A percentile compares a stretch with the other conserved stretches of the same genome.
Conservation (phyloP, 768 basidiomycete genomes). For the Auriscalpium vulgare region DNA sequence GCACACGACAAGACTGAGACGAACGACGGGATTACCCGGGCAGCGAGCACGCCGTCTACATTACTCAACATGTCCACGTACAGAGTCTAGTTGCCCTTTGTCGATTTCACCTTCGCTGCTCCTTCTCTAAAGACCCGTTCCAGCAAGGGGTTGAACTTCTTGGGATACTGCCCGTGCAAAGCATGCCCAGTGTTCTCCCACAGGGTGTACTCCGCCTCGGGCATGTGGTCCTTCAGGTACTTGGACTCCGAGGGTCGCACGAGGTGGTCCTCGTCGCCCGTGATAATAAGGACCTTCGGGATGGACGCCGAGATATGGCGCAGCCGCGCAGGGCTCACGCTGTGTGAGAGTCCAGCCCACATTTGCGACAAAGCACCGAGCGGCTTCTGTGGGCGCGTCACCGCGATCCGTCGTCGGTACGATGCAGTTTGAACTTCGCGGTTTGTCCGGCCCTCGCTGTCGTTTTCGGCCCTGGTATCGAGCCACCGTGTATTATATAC, state of each 20-base stretch:
- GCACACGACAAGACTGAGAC: no score
- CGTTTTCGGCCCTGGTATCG: conserved; percentile 39
- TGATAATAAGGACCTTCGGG: conserved; percentile 61
- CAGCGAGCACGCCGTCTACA: no score
- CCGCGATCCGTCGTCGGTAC: conserved; percentile 35
- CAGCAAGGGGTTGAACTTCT: conserved; percentile 47
- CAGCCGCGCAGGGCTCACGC: conserved; percentile 32
- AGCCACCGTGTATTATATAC: conserved; percentile 60
- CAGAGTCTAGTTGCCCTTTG: not conserved
- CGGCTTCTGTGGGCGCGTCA: conserved; percentile 51
- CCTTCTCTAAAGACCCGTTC: conserved; percentile 42
- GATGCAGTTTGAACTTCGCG: conserved; percentile 48
- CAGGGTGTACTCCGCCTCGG: conserved; percentile 41
- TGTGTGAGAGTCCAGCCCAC: conserved; percentile 57
- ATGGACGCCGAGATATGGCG: conserved; percentile 36
- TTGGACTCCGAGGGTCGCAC: conserved; percentile 44
- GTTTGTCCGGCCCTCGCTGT: conserved; percentile 56
- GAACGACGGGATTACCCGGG: no score
- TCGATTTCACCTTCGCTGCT: not conserved
- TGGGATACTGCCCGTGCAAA: conserved; percentile 39
- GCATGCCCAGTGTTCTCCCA: conserved; percentile 64
- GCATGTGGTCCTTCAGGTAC: conserved; percentile 49
- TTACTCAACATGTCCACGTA: no score
- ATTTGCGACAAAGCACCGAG: conserved; percentile 67
- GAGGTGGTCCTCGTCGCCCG: conserved; percentile 59